Evolutionary conservation across 257 asterid genomes (phyloP), one percentile per base, ranked within the genome.

Genomic region (Solanum piurae): DNA sequence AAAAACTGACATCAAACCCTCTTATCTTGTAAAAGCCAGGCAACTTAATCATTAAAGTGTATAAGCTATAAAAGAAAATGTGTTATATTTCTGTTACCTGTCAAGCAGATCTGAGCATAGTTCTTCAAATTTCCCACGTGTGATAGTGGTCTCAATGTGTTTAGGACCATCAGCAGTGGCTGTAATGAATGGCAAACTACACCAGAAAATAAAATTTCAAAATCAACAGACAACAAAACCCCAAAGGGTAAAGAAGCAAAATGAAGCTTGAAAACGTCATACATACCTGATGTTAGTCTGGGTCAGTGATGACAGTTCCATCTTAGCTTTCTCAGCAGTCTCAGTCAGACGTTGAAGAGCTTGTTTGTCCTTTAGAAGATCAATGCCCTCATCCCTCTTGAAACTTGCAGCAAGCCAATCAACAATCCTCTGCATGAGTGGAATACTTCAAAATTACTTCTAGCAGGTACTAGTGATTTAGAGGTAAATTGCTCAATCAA

Each of bases 111-210:
- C 98, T 4, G 98, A 95, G 94, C 98, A 94, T 40, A 97, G 87
- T 87, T 97, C 99, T 91, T 97, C 99, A 87, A 97, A 97, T 88
- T 97, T 97, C 46, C 94, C 98, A 33, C 99, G 94, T n/a, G 98
- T 94, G 21, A 96, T 91, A 72, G 98, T 94, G 87, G 98, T 94
- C 88, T 97, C 99, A 27, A 97, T 97, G 89, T 97, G 99, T 88
- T 97, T 97, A 25, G 99, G 99, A 82, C 99, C 99, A 89, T 97
- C 99, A 23, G 99, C 98, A 14, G 99, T 97, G 88, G 99, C 99
- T 85, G 99, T 97, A 86, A 97, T 97, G 95, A 97, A 97, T 60
- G 98, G 99, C 94, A 97, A 93, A 89, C 99, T 97, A 92, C 88
- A 88, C 75, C 88, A 66, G 49, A 46, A 88, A 33, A 40, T 1